Conservation (phyloP, 2,329 filamentous ascomycete species). For the Aspergillus sp. region DNA sequence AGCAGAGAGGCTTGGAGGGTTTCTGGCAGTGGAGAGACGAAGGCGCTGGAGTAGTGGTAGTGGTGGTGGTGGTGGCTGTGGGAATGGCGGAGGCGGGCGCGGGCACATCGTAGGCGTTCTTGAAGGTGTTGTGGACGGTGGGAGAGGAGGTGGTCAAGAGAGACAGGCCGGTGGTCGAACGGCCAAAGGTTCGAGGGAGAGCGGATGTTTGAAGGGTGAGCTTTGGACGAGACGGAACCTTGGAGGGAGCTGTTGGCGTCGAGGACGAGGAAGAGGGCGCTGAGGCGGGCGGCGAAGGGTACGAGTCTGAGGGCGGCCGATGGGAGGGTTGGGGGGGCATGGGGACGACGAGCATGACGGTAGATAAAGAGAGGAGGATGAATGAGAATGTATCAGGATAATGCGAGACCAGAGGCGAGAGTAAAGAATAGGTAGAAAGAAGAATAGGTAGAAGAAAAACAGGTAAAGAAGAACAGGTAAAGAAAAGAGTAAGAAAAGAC, state of each 20-base stretch:
- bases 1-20: constrained; percentile 19
- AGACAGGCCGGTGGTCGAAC: constrained; percentile 45
- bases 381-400: background rate
- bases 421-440: background rate
- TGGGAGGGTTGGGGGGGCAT: constrained; percentile 16
- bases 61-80: background rate
- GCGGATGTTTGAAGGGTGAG: constrained; percentile 52
- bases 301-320: constrained; percentile 3
- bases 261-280: background rate
- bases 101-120: constrained; percentile 50
- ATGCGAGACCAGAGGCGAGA: background rate
- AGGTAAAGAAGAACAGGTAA: background rate
- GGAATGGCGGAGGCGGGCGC: constrained; percentile 19
- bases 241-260: constrained; percentile 7
- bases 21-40: constrained; percentile 2
- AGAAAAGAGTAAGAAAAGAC: background rate
- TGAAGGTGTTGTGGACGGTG: constrained; percentile 54
- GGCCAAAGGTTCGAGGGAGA: constrained; percentile 45
- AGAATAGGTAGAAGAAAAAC: constrained; percentile 1
- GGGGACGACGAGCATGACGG: constrained; percentile 16
- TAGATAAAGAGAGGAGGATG: background rate
- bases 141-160: constrained; percentile 48
- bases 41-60: too few relatives aligned
- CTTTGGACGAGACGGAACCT: constrained; percentile 43
- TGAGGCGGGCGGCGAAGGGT: constrained; percentile 2